Conservation (phyloP, 768 basidiomycete genomes). For the Suillus subluteus region DNA sequence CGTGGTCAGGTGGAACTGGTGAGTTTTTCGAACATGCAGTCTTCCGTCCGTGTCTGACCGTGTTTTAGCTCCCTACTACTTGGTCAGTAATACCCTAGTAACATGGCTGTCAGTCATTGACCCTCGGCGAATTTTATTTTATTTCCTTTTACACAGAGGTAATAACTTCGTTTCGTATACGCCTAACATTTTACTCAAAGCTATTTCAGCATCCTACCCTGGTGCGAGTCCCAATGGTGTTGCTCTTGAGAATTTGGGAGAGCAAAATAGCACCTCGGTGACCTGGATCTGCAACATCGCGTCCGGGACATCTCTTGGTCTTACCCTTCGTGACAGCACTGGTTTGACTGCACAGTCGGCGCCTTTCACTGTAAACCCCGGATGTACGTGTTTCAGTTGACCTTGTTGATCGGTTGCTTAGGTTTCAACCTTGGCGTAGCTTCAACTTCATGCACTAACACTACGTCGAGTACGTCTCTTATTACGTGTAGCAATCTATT, state of each 20-base stretch:
- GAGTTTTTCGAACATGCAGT: conserved; percentile 27
- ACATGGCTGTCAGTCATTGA: conserved; percentile 4
- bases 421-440: conserved; percentile 31
- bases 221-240: conserved; percentile 48
- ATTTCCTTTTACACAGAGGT: conserved; percentile 40
- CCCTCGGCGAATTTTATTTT: not conserved
- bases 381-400: conserved; percentile 47
- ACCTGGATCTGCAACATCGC: conserved; percentile 61
- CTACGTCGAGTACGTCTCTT: conserved; percentile 27
- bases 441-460: conserved; percentile 38
- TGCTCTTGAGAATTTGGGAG: conserved; percentile 52
- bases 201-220: conserved; percentile 52
- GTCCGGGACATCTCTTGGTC: conserved; percentile 56
- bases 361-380: conserved; percentile 49
- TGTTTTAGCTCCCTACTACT: conserved; percentile 57
- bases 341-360: conserved; percentile 56
- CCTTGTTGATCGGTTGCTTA: conserved; percentile 1
- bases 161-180: conserved; percentile 6
- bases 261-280: conserved; percentile 40
- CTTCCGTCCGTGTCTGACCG: not conserved
- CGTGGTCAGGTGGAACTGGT: conserved; percentile 63
- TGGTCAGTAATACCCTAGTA: conserved; percentile 50
- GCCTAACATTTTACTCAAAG: not conserved
- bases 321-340: conserved; percentile 62
- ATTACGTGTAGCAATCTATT: conserved; percentile 14